Conservation (phyloP, 2,329 filamentous ascomycete species). For the Alternaria gansuensis region DNA sequence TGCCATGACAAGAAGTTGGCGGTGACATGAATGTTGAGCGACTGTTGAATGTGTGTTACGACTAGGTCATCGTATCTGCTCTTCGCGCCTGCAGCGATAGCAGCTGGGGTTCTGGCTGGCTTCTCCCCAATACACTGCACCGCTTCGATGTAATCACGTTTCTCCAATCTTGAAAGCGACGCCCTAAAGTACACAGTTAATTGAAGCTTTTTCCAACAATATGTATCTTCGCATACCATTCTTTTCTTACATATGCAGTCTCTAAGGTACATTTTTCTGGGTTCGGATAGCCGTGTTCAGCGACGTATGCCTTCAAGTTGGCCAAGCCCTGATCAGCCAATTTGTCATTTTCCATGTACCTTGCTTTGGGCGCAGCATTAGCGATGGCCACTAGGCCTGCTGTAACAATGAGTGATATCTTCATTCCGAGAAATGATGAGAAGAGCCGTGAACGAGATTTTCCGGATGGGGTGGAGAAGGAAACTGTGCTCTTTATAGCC, state of each 20-base stretch:
- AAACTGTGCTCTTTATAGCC: too few species aligned
- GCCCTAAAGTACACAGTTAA: constrained; percentile 24
- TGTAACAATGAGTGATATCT: background rate
- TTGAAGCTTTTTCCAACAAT: background rate
- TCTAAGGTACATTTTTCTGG: constrained; percentile 46
- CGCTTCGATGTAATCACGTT: constrained; percentile 43
- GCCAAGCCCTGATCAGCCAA: constrained; percentile 45
- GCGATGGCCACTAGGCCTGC: background rate
- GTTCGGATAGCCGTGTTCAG: constrained; percentile 34
- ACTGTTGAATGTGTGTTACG: constrained; percentile 46
- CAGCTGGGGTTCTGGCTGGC: constrained; percentile 35
- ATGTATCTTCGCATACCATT: constrained; percentile 50
- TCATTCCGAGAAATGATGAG: background rate
- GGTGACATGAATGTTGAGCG: constrained; percentile 41
- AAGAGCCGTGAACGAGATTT: background rate
- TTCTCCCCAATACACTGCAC: constrained; percentile 42
- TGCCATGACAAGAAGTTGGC: constrained; percentile 52
- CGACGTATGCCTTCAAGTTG: constrained; percentile 43
- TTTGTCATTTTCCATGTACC: constrained; percentile 39
- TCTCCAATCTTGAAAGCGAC: constrained; percentile 28
- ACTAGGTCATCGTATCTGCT: constrained; percentile 48
- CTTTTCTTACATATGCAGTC: constrained; percentile 53
- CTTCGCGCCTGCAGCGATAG: constrained; percentile 37
- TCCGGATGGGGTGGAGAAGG: too few species aligned
- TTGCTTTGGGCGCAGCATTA: background rate